Evolutionary conservation across 1,284 basidiomycete species (phyloP), one percentile per base, ranked within the genome.

Genomic region (Trametes versicolor): DNA sequence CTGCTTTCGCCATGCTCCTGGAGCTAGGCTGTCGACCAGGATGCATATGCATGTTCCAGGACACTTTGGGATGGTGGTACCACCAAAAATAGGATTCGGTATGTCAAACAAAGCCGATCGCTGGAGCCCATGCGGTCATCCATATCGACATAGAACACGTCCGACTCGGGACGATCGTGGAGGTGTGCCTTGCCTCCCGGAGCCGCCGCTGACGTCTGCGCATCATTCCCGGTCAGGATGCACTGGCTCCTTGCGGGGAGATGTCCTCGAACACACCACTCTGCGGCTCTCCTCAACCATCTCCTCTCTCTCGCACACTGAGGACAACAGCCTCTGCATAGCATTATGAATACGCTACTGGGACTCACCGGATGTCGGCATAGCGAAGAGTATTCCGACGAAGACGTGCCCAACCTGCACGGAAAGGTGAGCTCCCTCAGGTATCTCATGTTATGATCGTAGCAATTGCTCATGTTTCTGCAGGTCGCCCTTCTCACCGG

Each of bases 401-500:
- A 60, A 4, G 60, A 63, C 37, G 62, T 68, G 4, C 63, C 66
- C 7, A 54, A 60, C 43, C 43, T 64, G 23, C 52, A 41, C 12
- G 66, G 66, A 17, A 64, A 62, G 58, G 66, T 67, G 25, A n/a
- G 32, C n/a, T 2, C 19, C 17, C 50, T 7, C 32, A n/a, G n/a
- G 0, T 45, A 25, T 21, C 2, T 8, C 34, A 1, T 39, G 3
- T 0, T 25, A 43, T 23, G 17, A 25, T 36, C 17, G 13, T 19
- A 6, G 19, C 27, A 32, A 39, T 0, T 27, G n/a, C 45, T 49
- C 2, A 29, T 23, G 7, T 19, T 27, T 32, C 0, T 37, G 6
- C 29, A 78, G 75, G 78, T 77, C 43, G 79, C 79, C 7, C 67
- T 84, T n/a, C 75, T 84, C 19, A 83, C 82, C 10, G 81, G 81